These are phyloP conservation scores for Acanthamoeba comandoni DNA, from an alignment of 208 protist genomes.

Conservation along the genomic window DNA sequence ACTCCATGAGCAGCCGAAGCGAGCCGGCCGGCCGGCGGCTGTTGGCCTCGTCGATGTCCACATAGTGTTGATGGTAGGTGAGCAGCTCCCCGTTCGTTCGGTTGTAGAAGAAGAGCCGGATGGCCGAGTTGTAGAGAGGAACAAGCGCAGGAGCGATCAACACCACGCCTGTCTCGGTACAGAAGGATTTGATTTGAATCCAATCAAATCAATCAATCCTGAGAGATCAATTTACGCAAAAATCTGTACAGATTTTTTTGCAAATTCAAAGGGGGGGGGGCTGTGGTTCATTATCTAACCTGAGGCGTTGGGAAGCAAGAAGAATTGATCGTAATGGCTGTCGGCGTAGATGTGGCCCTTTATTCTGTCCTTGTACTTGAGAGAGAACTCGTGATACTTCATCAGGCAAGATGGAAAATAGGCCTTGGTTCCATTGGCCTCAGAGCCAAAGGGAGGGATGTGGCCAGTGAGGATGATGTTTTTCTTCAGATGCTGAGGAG, in stretches of 20 bases:
- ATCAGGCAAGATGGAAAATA: background rate
- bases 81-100: background rate
- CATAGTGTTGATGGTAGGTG: slow-evolving; percentile 11
- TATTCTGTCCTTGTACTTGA: background rate
- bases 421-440: background rate
- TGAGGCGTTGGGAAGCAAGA: background rate
- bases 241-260: no score
- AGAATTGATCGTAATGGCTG: background rate
- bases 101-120: slow-evolving; percentile 12
- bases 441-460: background rate
- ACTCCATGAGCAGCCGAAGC: background rate
- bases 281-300: no score
- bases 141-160: slow-evolving; percentile 3
- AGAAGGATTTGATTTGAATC: no score
- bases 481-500: background rate
- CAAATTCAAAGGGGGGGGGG: no score
- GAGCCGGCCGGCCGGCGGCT: no score
- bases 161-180: background rate
- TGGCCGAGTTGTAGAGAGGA: background rate
- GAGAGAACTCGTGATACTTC: background rate
- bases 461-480: background rate
- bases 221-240: no score
- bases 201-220: no score
- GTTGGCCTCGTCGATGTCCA: slow-evolving; percentile 6
- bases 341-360: slow-evolving; percentile 9